phyloP scores from a whole-genome alignment of 2,329 filamentous ascomycete genomes.

The Pseudocercospora pini-densiflorae region DNA sequence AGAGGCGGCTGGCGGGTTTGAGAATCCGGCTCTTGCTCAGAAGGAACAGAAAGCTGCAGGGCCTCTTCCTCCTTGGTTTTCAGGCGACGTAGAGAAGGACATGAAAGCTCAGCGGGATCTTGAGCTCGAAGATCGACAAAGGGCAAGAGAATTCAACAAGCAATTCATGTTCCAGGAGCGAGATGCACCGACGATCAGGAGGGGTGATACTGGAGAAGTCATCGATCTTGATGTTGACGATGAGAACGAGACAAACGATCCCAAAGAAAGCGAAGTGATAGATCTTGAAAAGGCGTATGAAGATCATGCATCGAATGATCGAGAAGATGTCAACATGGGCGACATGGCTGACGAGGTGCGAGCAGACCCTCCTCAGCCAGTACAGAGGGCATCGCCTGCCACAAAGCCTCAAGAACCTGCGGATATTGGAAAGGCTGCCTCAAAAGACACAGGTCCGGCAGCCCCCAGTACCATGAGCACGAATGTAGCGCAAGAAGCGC shows the following conservation, averaged over 20 bases:
- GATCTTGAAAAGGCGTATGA: conserved; percentile 36
- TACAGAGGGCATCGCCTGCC: neutral
- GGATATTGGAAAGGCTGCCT: neutral
- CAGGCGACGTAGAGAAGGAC: conserved; percentile 61
- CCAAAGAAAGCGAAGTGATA: conserved; percentile 46
- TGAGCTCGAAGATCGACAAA: conserved; percentile 56
- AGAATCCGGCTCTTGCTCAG: conserved; percentile 52
- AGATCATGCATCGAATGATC: neutral
- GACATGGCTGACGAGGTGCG: conserved; percentile 50
- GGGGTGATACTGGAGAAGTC: conserved; percentile 57
- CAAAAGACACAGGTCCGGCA: neutral
- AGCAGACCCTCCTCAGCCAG: conserved; percentile 35
- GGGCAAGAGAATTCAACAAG: conserved; percentile 60
- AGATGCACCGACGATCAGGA: conserved; percentile 59
- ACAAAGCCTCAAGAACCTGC: neutral
- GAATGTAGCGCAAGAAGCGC: neutral
- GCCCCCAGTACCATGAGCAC: neutral
- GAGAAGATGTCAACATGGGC: conserved; percentile 43
- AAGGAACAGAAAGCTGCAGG: conserved; percentile 48
- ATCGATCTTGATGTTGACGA: conserved; percentile 53
- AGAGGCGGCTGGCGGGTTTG: conserved; percentile 68
- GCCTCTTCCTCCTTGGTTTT: conserved; percentile 79
- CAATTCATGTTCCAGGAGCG: conserved; percentile 63
- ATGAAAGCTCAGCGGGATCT: conserved; percentile 53
- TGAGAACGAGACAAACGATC: conserved; percentile 43